phyloP scores from a whole-genome alignment of 208 protist genomes.

The Crithidia fasciculata region DNA sequence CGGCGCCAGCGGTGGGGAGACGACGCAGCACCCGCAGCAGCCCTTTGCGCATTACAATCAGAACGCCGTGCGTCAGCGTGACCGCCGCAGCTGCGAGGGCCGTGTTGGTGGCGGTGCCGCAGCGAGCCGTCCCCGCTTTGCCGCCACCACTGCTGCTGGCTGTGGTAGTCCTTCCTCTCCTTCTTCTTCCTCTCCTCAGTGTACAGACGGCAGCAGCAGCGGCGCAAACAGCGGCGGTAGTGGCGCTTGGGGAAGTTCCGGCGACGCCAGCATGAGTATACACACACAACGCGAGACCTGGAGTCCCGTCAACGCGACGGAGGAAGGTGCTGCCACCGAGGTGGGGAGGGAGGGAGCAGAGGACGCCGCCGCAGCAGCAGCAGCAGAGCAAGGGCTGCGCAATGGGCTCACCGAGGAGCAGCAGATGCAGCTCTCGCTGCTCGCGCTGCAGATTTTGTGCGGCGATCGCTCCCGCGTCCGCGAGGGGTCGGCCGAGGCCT shows the following conservation, averaged over 20 bases:
- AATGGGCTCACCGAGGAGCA: constrained; percentile 9
- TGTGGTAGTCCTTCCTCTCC: too few species aligned
- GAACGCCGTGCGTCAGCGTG: neutral
- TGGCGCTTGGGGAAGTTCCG: too few species aligned
- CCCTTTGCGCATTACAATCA: too few species aligned
- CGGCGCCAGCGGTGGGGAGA: neutral
- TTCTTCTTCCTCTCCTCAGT: too few species aligned
- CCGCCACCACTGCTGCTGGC: too few species aligned
- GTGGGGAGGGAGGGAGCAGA: neutral
- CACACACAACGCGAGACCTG: constrained; percentile 11
- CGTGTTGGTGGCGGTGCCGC: neutral
- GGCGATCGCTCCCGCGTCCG: constrained; percentile 34
- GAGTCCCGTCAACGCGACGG: constrained; percentile 1
- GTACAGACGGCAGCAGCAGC: constrained; percentile 4
- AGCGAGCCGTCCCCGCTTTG: neutral
- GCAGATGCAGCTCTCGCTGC: constrained; percentile 17
- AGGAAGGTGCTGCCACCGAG: neutral
- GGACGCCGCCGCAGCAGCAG: neutral
- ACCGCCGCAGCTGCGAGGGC: neutral
- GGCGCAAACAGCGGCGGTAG: neutral
- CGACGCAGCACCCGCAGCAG: too few species aligned
- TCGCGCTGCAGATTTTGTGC: constrained; percentile 38
- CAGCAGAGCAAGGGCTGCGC: neutral
- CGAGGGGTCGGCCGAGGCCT: constrained; percentile 36
- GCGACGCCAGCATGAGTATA: constrained; percentile 1